phyloP scores from a whole-genome alignment of 768 basidiomycete genomes.

The Naganishia antarctica region DNA sequence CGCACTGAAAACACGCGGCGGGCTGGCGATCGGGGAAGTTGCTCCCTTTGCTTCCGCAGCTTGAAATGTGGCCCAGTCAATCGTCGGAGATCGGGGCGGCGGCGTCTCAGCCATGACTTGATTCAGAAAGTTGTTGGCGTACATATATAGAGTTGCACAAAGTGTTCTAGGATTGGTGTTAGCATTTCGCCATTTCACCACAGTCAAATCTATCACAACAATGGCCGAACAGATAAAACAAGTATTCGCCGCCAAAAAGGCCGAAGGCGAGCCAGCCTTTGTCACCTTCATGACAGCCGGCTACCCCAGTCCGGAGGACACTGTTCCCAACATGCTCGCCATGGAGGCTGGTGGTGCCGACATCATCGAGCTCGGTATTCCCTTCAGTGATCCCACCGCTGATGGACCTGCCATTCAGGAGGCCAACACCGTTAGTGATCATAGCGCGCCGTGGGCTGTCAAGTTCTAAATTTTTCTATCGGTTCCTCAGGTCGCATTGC shows the following conservation, averaged over 20 bases:
- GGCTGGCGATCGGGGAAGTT: too few relatives aligned
- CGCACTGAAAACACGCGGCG: too few relatives aligned
- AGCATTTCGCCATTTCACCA: too few relatives aligned
- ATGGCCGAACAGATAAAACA: constrained; percentile 20
- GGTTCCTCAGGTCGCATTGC: constrained; percentile 66
- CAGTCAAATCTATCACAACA: too few relatives aligned
- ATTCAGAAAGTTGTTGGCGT: too few relatives aligned
- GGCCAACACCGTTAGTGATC: constrained; percentile 73
- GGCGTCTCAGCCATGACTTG: too few relatives aligned
- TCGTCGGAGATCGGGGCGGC: too few relatives aligned
- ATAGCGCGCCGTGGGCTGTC: neutral
- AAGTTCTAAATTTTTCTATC: neutral
- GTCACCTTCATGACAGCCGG: constrained; percentile 89
- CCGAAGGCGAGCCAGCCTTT: constrained; percentile 35
- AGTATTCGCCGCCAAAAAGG: constrained; percentile 18
- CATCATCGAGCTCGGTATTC: constrained; percentile 89
- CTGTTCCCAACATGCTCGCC: constrained; percentile 79
- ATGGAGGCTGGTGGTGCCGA: constrained; percentile 92
- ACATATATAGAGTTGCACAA: too few relatives aligned
- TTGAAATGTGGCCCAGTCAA: too few relatives aligned
- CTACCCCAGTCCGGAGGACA: constrained; percentile 71
- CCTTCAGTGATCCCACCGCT: constrained; percentile 93
- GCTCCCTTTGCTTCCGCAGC: too few relatives aligned
- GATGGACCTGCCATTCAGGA: constrained; percentile 93
- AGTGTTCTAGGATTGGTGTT: too few relatives aligned